Evolutionary conservation across 148 eudicot genomes (phyloP), one percentile per base, ranked within the genome.

Genomic region (Rhododendron williamsianum): DNA sequence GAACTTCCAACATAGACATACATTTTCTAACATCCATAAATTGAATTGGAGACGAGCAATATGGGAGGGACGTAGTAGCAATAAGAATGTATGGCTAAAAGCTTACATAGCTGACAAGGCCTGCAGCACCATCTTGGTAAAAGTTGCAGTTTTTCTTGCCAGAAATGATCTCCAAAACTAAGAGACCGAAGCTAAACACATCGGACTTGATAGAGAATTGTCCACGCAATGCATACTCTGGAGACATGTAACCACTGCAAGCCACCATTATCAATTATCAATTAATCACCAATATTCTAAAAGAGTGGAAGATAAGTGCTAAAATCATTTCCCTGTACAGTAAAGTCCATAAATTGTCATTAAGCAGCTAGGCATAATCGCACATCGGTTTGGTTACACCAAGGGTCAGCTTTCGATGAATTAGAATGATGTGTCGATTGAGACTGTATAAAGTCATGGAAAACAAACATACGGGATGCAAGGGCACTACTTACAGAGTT

Each of bases 401-500:
- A 33, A 58, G n/a, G n/a, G 65, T 58, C 60, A 1, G 60, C 4
- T 19, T 19, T 19, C 5, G 7, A 58, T 58, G 6, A 15, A 54
- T 54, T 4, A 54, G 6, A 16, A 54, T 15, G 8, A 16, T 15
- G 35, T 16, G 0, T 25, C 15, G 16, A 2, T 27, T 69, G 74
- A 69, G 36, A 27, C 2, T n/a, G 71, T 2, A 7, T 71, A 12
- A 35, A 11, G 7, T 35, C 13, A 65, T 9, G 3, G 25, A 8
- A 45, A 25, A 67, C 9, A 38, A 4, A 19, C 18, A 43, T 1
- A 63, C 1, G 3, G 1, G 3, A 41, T 63, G 33, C 1, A 35
- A 4, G 23, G 30, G 19, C 33, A 19, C 10, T 4, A 91, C 93
- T 90, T 85, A 90, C 93, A 85, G 86, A 56, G 92, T 91, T 9